Conservation (phyloP, 768 basidiomycete genomes). For the Panaeolus cyanescens region DNA sequence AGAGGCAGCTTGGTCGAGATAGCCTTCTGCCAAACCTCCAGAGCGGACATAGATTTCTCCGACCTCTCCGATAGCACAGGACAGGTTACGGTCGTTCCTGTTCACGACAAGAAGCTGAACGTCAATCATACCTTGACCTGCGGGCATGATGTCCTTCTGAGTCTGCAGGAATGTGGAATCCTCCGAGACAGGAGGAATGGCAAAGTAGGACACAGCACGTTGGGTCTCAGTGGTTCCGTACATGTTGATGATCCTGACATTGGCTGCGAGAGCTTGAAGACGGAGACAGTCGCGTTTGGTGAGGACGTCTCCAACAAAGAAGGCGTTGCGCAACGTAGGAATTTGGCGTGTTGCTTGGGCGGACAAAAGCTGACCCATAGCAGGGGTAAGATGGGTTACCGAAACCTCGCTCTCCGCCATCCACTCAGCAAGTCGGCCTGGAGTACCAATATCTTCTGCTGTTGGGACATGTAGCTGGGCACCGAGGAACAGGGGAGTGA, state of each 20-base stretch:
- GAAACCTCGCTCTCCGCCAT: constrained; percentile 92
- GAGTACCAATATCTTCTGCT: constrained; percentile 94
- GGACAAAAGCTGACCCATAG: constrained; percentile 98
- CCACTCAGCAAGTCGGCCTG: constrained; percentile 96
- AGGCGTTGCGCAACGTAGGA: constrained; percentile 84
- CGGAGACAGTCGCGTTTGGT: constrained; percentile 98
- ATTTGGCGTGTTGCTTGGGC: constrained; percentile 80
- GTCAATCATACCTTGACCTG: constrained; percentile 96
- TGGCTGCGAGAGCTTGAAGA: constrained; percentile 87
- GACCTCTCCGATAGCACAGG: constrained; percentile 94
- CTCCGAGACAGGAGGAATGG: constrained; percentile 79
- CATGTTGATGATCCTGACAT: constrained; percentile 98
- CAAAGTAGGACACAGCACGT: constrained; percentile 96
- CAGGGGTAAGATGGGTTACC: constrained; percentile 97
- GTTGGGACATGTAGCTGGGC: constrained; percentile 96
- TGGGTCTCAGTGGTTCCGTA: constrained; percentile 99
- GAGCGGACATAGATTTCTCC: constrained; percentile 99
- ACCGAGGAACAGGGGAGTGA: constrained; percentile 97
- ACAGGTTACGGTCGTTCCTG: constrained; percentile 77
- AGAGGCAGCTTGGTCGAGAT: constrained; percentile 81
- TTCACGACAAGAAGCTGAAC: constrained; percentile 98
- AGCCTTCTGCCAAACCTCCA: constrained; percentile 94
- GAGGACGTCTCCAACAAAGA: constrained; percentile 99
- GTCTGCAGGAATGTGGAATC: constrained; percentile 91
- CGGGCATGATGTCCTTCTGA: constrained; percentile 98